Evolutionary conservation across 2,329 filamentous ascomycete genomes (phyloP), one percentile per base, ranked within the genome.

Genomic region (Paraphaeosphaeria minitans): DNA sequence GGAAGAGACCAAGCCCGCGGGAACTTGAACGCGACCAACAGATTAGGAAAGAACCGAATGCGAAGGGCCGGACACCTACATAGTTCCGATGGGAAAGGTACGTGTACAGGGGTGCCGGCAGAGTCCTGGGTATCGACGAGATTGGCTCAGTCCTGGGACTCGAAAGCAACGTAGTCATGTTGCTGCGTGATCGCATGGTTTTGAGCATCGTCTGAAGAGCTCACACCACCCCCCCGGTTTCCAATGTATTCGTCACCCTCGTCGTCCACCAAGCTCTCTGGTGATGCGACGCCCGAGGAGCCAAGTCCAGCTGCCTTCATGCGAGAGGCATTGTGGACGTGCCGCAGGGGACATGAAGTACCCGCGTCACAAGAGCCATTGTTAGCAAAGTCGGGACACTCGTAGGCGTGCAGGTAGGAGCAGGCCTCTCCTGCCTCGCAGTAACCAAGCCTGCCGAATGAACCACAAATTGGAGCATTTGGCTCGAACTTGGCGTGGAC

Each of bases 321-420:
- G 14, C 70, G 65, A 53, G 66, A 65, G 13, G 71, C 72, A 46
- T 69, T 68, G 33, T 95, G 91, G 75, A 94, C 87, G 79, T 99
- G 95, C 59, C 88, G 90, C 55, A 97, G 85, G 75, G 89, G 90
- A 82, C 94, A 98, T 66, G 89, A 88, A 78, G 89, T 59, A 87
- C 75, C 85, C 87, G 75, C 87, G 88, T 50, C 58, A 85, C 95
- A 99, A 62, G 83, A 82, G 70, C 94, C 94, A 60, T 86, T 92
- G 79, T 97, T 96, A 84, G 92, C 91, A 82, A 96, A 97, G 76
- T 96, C 91, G 62, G 95, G 94, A 78, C 95, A 98, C 78, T 98
- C 94, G 79, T 90, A 89, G 58, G 94, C 89, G 80, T 99, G 95
- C 61, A 93, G 89, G 64, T 95, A 87, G 60, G 86, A 79, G 78